Conservation (phyloP, 2,329 filamentous ascomycete genomes). For the Thielaviopsis punctulata region DNA sequence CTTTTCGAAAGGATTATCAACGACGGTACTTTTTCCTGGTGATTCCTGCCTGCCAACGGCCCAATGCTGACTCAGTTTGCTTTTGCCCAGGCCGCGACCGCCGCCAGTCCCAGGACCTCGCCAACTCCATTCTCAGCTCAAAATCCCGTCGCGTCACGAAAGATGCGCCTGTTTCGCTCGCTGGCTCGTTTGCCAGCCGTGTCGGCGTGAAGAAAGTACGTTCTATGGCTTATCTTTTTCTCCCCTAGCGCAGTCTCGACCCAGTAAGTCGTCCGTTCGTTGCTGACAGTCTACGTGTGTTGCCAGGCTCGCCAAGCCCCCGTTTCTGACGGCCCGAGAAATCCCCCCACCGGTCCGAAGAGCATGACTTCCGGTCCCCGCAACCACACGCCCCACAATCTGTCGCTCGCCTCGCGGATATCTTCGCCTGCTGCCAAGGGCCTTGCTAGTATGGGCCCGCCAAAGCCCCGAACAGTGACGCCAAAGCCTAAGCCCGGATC, state of each 20-base stretch:
- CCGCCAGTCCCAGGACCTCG: slow-evolving; percentile 55
- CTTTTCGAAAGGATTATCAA: slow-evolving; percentile 40
- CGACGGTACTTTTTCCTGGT: slow-evolving; percentile 24
- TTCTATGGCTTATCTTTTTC: neutral
- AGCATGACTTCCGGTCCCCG: neutral
- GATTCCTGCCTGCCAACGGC: neutral
- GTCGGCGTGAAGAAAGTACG: slow-evolving; percentile 56
- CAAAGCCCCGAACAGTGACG: slow-evolving; percentile 2
- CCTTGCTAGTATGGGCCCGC: slow-evolving; percentile 6
- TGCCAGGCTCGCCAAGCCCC: slow-evolving; percentile 1
- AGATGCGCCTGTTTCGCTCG: slow-evolving; percentile 26
- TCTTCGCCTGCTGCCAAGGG: slow-evolving; percentile 9
- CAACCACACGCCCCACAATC: neutral
- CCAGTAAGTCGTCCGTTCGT: neutral
- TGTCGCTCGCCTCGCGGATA: slow-evolving; percentile 9
- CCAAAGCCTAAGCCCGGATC: slow-evolving; percentile 5
- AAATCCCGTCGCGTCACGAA: slow-evolving; percentile 41
- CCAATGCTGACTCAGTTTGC: neutral
- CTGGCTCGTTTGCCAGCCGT: slow-evolving; percentile 50
- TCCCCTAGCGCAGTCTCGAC: neutral
- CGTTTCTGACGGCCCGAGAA: no score
- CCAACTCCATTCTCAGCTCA: slow-evolving; percentile 49
- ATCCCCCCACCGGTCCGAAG: neutral
- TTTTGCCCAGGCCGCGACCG: slow-evolving; percentile 39
- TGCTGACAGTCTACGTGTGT: neutral